Evolutionary conservation across 371 early-diverging fungal genomes (phyloP), one percentile per base, ranked within the genome.

Genomic region (Lichtheimia ornata): DNA sequence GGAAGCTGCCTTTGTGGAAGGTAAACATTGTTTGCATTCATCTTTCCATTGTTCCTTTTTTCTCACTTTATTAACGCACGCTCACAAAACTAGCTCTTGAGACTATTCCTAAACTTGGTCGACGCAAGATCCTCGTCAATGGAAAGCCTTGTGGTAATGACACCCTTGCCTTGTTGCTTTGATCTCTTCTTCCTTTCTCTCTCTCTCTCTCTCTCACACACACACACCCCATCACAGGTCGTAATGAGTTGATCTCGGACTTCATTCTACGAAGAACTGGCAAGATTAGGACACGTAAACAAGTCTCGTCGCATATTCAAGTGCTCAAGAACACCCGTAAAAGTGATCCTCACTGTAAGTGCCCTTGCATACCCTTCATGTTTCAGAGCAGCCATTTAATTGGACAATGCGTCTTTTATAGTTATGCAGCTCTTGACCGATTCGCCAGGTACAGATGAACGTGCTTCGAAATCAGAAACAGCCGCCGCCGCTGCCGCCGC

Each of bases 281-380:
- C 50, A 85, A 85, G 45, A 74, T 79, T 27, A 79, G 91, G 9
- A 84, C 91, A 30, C 79, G 90, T 52, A 91, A 91, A 69, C 91
- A 91, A 68, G 91, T 91, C 2, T 91, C 91, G 1, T 91, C 90
- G 5, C 91, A 91, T 59, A 88, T 91, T 47, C 91, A 91, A 68
- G 91, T 91, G 15, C 74, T 90, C 65, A 89, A 87, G 58, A 88
- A 91, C 58, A 88, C 87, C 0, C 78, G 89, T 64, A 89, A 87
- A 67, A 77, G 81, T 24, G 86, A 86, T 51, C 73, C 77, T 27
- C 77, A 80, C 6, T 86, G 86, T 84, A 80, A 74, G 77, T 69
- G 15, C 22, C 22, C 5, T 12, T n/a, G 15, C n/a, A 41, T 24
- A 2, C 27, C 27, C 7, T 14, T 20, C 40, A 44, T 17, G 27